Base-by-base conservation (phyloP, 2,329 filamentous ascomycete genomes). In the Ophiostoma piceae region DNA sequence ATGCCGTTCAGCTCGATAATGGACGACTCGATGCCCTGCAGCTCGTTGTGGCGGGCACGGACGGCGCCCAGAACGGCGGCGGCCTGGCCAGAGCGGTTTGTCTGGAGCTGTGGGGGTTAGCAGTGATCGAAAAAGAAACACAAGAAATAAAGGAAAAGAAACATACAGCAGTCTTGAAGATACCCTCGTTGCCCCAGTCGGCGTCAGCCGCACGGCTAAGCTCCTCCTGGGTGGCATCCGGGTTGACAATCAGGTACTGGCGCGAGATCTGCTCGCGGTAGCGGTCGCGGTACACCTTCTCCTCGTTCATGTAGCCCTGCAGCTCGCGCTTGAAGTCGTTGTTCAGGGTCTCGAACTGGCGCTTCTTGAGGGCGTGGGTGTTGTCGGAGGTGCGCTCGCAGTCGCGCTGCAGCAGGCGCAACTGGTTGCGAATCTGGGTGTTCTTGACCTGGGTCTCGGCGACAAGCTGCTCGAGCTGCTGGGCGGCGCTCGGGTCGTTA, bases 241-340 rank as follows among this genome's bases (percentile, higher is more conserved):
- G 91, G 77, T 93, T 92, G 74, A 92, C 90, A 76, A 94, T 93
- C 70, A 87, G 84, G 79, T 92, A 94, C 79, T 95, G 92, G 75
- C 92, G 85, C 71, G 87, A 87, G 77, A 94, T 92, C 78, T 92
- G 90, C 73, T 93, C 90, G 72, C 89, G 86, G 79, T 92, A 92
- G 73, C 88, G 83, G 77, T 87, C 84, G 76, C 87, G 85, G 81
- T 92, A 94, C 65, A 85, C 84, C 71, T 85, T 82, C 82, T 95
- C 92, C 77, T 92, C 88, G 74, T 85, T 81, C 76, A 90, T 84
- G 79, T 91, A 93, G 74, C 86, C 85, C 77, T 88, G 84, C 73
- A 94, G 83, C 77, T 91, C 88, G 73, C 85, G 85, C 80, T 89
- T 87, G 80, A 94, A 94, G 70, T 88, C 87, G 72, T 83, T 84